These are phyloP conservation scores for Pistacia vera DNA, from an alignment of 345 rosid species.

Conservation along the genomic window DNA sequence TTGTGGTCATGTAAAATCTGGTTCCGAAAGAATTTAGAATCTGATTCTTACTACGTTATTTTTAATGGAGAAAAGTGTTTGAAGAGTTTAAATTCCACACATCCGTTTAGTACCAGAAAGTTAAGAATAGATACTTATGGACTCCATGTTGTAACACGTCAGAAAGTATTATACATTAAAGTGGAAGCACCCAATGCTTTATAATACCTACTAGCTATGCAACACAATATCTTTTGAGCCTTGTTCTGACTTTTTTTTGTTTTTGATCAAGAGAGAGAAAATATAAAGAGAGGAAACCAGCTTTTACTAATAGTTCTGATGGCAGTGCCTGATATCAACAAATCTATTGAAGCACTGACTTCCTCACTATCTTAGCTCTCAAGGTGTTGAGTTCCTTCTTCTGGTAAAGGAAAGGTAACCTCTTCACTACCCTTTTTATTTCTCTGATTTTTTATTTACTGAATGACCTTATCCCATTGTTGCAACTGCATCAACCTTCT, in stretches of 20 bases:
- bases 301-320: constrained; percentile 28
- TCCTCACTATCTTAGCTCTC: constrained; percentile 46
- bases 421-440: neutral
- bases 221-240: neutral
- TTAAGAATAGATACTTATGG: neutral
- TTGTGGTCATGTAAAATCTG: neutral
- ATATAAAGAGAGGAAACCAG: neutral
- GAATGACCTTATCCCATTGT: neutral
- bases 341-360: constrained; percentile 29
- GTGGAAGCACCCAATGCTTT: constrained; percentile 1
- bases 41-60: constrained; percentile 1
- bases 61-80: too few relatives aligned
- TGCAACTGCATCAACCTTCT: neutral
- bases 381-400: constrained; percentile 62
- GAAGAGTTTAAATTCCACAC: neutral
- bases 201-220: neutral
- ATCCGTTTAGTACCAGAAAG: neutral
- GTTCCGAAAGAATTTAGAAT: neutral
- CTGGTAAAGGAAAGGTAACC: constrained; percentile 53
- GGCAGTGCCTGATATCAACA: constrained; percentile 38
- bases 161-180: neutral
- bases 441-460: neutral
- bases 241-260: constrained; percentile 4
- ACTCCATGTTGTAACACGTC: neutral
- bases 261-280: neutral